A percentile compares a stretch with the other conserved stretches of the same genome.
These are phyloP conservation scores for Lentinula raphanica DNA, from an alignment of 768 basidiomycete genomes.

Conservation along the genomic window DNA sequence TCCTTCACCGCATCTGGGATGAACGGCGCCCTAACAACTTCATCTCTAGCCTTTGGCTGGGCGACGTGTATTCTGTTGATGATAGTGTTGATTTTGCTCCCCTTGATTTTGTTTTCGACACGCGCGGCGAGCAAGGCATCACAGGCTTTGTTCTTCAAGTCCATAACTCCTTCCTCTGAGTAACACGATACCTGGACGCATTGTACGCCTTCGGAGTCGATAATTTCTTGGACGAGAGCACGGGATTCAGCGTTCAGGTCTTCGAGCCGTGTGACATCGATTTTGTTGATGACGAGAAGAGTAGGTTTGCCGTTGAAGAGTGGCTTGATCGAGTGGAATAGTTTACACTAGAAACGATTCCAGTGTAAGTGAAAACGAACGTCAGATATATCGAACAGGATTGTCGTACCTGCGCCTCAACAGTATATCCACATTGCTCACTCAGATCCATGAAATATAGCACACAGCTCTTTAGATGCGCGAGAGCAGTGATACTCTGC, in stretches of 20 bases:
- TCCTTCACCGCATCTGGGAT: constrained; percentile 82
- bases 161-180: constrained; percentile 97
- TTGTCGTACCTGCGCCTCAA: constrained; percentile 80
- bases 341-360: constrained; percentile 68
- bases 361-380: constrained; percentile 1
- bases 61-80: constrained; percentile 96
- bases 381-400: not conserved
- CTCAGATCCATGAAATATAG: constrained; percentile 99
- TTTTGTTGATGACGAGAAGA: constrained; percentile 95
- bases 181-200: constrained; percentile 88
- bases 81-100: constrained; percentile 86
- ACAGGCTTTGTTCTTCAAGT: constrained; percentile 91
- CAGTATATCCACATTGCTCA: constrained; percentile 96
- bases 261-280: constrained; percentile 85
- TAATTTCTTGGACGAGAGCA: constrained; percentile 83
- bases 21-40: constrained; percentile 80
- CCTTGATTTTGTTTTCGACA: constrained; percentile 91
- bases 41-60: constrained; percentile 84
- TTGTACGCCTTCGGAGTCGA: constrained; percentile 63
- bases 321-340: constrained; percentile 99
- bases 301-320: constrained; percentile 92
- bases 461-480: constrained; percentile 90
- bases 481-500: constrained; percentile 98
- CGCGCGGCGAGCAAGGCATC: constrained; percentile 93
- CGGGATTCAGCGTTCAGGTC: constrained; percentile 76